These are phyloP conservation scores for Ceratocystis smalleyi DNA, from an alignment of 2,329 filamentous ascomycete genomes.

Conservation along the genomic window DNA sequence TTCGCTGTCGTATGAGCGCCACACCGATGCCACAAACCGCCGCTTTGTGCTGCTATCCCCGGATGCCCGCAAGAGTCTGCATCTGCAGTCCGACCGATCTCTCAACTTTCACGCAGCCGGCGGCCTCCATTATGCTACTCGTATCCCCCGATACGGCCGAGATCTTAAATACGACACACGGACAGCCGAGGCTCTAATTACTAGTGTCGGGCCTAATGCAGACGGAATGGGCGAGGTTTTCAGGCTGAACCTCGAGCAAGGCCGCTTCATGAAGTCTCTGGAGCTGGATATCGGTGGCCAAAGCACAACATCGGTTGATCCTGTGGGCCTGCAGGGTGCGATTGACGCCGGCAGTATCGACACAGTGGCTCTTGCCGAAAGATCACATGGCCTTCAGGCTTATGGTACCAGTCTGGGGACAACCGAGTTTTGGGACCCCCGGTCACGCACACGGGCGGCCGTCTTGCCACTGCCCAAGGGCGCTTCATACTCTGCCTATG, in stretches of 20 bases:
- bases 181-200: slow-evolving; percentile 71
- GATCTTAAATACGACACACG: slow-evolving; percentile 73
- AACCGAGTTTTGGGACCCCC: slow-evolving; percentile 89
- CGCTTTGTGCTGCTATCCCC: slow-evolving; percentile 77
- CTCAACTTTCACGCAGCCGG: slow-evolving; percentile 86
- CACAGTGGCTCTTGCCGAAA: slow-evolving; percentile 69
- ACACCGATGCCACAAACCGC: slow-evolving; percentile 82
- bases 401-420: slow-evolving; percentile 94
- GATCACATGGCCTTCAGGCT: slow-evolving; percentile 75
- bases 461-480: slow-evolving; percentile 34
- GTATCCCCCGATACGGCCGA: slow-evolving; percentile 82
- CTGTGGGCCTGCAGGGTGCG: slow-evolving; percentile 64
- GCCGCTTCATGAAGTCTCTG: slow-evolving; percentile 87
- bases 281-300: slow-evolving; percentile 82
- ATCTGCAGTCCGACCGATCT: slow-evolving; percentile 79
- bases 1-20: slow-evolving; percentile 81
- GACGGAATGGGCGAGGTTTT: slow-evolving; percentile 88
- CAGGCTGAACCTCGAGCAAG: slow-evolving; percentile 76
- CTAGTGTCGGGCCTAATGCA: slow-evolving; percentile 70
- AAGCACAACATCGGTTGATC: slow-evolving; percentile 31
- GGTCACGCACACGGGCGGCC: slow-evolving; percentile 67
- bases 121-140: slow-evolving; percentile 75
- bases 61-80: slow-evolving; percentile 88
- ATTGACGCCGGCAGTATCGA: slow-evolving; percentile 79
- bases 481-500: slow-evolving; percentile 29